A percentile compares a stretch with the other conserved stretches of the same genome.
Evolutionary conservation across 1,139 yeast species (phyloP).

Genomic region (Suhomyces atakaporum): DNA sequence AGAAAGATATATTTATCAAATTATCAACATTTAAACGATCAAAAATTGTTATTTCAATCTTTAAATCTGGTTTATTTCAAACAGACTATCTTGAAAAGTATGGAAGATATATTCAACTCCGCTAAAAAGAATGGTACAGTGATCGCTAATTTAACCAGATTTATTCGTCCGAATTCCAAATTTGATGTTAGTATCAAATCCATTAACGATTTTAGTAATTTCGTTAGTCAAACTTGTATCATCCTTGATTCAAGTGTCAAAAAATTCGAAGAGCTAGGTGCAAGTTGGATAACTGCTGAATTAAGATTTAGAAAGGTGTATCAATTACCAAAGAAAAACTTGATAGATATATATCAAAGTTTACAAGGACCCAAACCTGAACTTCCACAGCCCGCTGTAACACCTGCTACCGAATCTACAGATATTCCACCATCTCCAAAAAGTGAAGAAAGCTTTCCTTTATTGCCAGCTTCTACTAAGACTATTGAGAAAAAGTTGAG

Average conservation of each 20-base stretch:
- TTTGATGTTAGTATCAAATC: constrained; percentile 39
- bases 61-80: constrained; percentile 32
- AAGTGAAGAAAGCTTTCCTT: constrained; percentile 2
- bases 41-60: constrained; percentile 34
- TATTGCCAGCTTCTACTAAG: constrained; percentile 2
- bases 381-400: background rate
- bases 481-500: constrained; percentile 18
- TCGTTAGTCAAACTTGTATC: constrained; percentile 29
- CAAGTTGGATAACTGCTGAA: constrained; percentile 40
- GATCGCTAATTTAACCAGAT: constrained; percentile 51
- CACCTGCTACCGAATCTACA: background rate
- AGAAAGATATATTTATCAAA: constrained; percentile 47
- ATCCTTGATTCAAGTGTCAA: constrained; percentile 25
- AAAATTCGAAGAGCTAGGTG: constrained; percentile 37
- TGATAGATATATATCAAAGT: constrained; percentile 23
- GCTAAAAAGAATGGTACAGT: constrained; percentile 55
- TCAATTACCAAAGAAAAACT: constrained; percentile 30
- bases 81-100: constrained; percentile 30
- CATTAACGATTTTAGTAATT: constrained; percentile 42
- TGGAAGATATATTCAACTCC: constrained; percentile 48
- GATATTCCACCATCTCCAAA: background rate
- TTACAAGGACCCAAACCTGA: constrained; percentile 11
- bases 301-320: constrained; percentile 38
- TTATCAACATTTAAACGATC: constrained; percentile 41
- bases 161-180: constrained; percentile 47